phyloP scores from a whole-genome alignment of 2,329 filamentous ascomycete genomes.

The Colletotrichum phormii region DNA sequence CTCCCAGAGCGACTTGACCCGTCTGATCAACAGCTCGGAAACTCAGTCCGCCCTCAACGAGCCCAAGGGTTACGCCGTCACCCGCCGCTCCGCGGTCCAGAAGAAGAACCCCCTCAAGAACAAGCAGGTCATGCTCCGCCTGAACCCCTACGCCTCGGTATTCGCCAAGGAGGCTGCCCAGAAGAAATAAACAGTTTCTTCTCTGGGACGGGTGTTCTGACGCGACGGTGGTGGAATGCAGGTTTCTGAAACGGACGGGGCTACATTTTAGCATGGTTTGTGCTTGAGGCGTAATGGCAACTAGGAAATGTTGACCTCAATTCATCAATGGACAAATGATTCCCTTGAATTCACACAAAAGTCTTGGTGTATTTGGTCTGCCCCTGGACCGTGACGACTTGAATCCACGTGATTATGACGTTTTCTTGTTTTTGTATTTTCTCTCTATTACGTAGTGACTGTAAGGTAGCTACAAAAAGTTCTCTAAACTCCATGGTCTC shows the following conservation, averaged over 20 bases:
- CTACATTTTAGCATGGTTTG: constrained; percentile 40
- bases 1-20: constrained; percentile 92
- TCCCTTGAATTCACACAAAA: constrained; percentile 34
- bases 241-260: constrained; percentile 36
- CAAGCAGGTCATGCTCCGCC: constrained; percentile 97
- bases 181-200: constrained; percentile 52
- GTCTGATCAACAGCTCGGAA: constrained; percentile 99
- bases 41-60: constrained; percentile 95
- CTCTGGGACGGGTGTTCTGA: constrained; percentile 24
- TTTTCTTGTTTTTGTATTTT: constrained; percentile 21
- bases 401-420: constrained; percentile 34
- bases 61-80: constrained; percentile 88
- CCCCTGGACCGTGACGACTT: constrained; percentile 28
- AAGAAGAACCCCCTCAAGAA: constrained; percentile 99
- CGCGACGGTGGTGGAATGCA: constrained; percentile 26
- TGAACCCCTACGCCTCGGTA: constrained; percentile 96
- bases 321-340: constrained; percentile 41
- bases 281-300: constrained; percentile 40
- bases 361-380: constrained; percentile 13
- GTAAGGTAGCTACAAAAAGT: constrained; percentile 33
- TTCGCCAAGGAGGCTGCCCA: constrained; percentile 80
- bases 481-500: neutral
- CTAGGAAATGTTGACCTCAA: constrained; percentile 40
- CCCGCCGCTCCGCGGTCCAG: constrained; percentile 91
- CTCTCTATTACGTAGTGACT: constrained; percentile 19